Evolutionary conservation across 805 yeast genomes (phyloP).

Genomic region (Starmerella scarabaei): DNA sequence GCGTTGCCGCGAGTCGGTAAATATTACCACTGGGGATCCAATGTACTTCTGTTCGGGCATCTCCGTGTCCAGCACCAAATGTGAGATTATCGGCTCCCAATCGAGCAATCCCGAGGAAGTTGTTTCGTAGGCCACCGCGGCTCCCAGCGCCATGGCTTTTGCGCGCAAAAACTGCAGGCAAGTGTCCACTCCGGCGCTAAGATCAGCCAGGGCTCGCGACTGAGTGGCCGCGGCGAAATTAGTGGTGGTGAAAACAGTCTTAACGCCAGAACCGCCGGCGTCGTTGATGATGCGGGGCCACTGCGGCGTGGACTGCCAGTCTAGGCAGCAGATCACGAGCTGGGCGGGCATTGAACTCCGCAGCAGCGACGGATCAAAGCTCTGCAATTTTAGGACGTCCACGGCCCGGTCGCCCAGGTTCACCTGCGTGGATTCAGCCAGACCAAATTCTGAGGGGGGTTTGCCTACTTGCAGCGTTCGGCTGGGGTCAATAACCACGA

Average conservation of each 20-base stretch:
- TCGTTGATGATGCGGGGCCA: constrained; percentile 2
- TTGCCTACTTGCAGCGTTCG: neutral
- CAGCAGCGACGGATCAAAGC: neutral
- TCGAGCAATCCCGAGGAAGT: neutral
- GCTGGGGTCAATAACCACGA: neutral
- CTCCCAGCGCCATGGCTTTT: constrained; percentile 5
- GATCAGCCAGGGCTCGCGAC: constrained; percentile 2
- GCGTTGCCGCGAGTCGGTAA: constrained; percentile 11
- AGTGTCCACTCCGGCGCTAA: constrained; percentile 5
- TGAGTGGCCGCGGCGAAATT: neutral
- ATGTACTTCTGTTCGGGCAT: constrained; percentile 2
- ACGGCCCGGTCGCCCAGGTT: neutral
- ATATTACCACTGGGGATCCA: constrained; percentile 1
- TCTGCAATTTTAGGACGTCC: neutral
- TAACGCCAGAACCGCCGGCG: neutral
- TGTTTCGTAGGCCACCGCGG: constrained; percentile 6
- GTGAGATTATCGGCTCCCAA: neutral
- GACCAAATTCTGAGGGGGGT: neutral
- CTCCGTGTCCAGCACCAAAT: neutral
- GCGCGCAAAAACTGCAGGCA: constrained; percentile 15
- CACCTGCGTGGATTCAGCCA: neutral
- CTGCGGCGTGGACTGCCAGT: constrained; percentile 4
- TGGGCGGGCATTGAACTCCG: neutral
- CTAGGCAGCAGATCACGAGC: constrained; percentile 1
- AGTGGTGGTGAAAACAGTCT: constrained; percentile 4